Conservation (phyloP, 495 filamentous ascomycete species). For the Penicillium maclennaniae region DNA sequence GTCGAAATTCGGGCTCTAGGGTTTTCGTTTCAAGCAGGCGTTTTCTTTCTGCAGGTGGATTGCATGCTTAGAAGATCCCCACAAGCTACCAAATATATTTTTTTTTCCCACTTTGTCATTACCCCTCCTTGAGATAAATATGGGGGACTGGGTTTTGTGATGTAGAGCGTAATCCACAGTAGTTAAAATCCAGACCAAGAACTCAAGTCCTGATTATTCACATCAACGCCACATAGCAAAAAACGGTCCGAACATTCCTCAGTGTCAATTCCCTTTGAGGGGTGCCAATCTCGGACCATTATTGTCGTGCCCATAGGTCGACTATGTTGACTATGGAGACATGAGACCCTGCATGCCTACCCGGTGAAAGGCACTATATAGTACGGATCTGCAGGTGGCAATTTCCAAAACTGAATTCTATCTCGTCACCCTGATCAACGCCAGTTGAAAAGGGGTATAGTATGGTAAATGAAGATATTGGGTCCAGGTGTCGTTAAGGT, state of each 20-base stretch:
- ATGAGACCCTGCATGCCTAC: constrained; percentile 1
- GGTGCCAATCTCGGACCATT: neutral
- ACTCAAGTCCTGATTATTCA: neutral
- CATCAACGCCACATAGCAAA: neutral
- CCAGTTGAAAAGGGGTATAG: constrained; percentile 14
- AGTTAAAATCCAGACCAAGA: neutral
- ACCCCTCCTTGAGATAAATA: neutral
- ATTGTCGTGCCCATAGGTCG: neutral
- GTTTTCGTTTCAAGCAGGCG: constrained; percentile 1
- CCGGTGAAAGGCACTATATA: neutral
- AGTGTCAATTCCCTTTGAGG: neutral
- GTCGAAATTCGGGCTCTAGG: constrained; percentile 42
- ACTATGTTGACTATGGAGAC: neutral
- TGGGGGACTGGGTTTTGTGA: neutral
- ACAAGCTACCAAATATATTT: constrained; percentile 1
- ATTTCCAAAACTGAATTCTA: constrained; percentile 25
- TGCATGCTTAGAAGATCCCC: neutral
- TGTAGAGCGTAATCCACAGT: neutral
- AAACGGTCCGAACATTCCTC: neutral
- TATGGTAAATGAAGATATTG: constrained; percentile 4
- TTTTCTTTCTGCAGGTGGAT: neutral
- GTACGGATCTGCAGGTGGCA: neutral
- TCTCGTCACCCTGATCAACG: constrained; percentile 28
- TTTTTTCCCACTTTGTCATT: neutral
- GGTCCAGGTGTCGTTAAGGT: constrained; percentile 33